Evolutionary conservation across 2,329 filamentous ascomycete genomes (phyloP), one percentile per base, ranked within the genome.

Genomic region (Cyphellophora europaea): DNA sequence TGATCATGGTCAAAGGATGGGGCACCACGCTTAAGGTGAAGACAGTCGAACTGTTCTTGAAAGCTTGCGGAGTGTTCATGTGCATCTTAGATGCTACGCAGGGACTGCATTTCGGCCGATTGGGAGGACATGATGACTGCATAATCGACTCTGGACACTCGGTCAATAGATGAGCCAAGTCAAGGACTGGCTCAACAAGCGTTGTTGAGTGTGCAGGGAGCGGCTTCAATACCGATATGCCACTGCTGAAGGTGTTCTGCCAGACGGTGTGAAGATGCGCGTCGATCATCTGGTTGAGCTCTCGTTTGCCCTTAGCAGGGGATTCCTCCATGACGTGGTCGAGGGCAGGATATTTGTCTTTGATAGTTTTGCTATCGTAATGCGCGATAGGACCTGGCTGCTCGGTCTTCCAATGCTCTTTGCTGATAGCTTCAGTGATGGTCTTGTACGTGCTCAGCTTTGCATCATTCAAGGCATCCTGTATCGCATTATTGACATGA

Each of bases 21-120:
- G 89, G 89, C 10, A 96, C 80, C 1, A 79, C 83, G 40, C 82
- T 87, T 44, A 98, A 83, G 3, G 82, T 86, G 63, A 87, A 96
- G 11, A 81, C 54, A 2, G 67, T 68, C 11, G 79, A 78, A 4
- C 70, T 71, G 57, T 95, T 94, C 36, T 71, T 71, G 57, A 85
- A 91, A 12, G 70, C 62, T 3, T 72, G 60, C 3, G 77, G 74
- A 1, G 78, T 80, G n/a, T 69, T 66, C 46, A 93, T 71, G 33
- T 72, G 73, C 59, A 86, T 69, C 19, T 72, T 70, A 6, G 72
- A 70, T 15, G 75, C 66, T 12, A 76, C 71, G 58, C 89, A 96
- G 3, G 80, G 78, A 18, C 69, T 74, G 62, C 89, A 96, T 38
- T 74, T 74, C 2, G 70, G 72, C 15, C 70, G 58, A 54, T 94